Base-by-base conservation (phyloP, 805 yeast genomes). In the Yamadazyma phyllophila region DNA sequence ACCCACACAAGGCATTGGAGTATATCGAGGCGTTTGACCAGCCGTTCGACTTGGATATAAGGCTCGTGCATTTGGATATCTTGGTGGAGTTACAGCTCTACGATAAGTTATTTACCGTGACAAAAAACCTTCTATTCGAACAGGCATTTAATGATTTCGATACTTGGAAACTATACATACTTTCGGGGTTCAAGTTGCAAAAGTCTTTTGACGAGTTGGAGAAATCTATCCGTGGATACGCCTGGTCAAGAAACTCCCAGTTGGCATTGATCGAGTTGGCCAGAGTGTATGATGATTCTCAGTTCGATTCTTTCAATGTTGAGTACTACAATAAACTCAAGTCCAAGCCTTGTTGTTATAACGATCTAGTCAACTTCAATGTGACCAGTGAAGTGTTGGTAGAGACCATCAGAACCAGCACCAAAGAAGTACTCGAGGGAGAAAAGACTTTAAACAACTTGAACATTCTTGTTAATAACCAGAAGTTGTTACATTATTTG, bases 111-210 rank as follows among this genome's bases (percentile, higher is more conserved):
- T 69, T 56, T 49, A 61, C 69, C 0, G 66, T 67, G 48, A 65
- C 81, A 38, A 35, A 58, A 4, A 48, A 55, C 3, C 69, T 80
- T 11, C 60, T 89, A 29, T 66, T 73, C 13, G 67, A 65, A 3
- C 65, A 74, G 17, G 61, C 71, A 8, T 75, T 85, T 44, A 89
- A 91, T 61, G 96, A 90, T 60, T 91, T 80, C 71, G 77, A 79
- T 46, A 80, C 89, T 32, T 88, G 95, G 88, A 77, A 81, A 52
- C 66, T 71, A 13, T 62, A 77, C 41, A 72, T 80, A 15, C 65
- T 69, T 37, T 66, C 90, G 2, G 72, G 74, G 0, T 54, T 58
- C 14, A 53, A 72, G 20, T 51, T 75, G 16, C 63, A 56, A 10
- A 54, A 62, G 44, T 41, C 64, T 2, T 63, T 63, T 9, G 73